phyloP scores from a whole-genome alignment of 306 rosid species.

The Quercus mongolica region DNA sequence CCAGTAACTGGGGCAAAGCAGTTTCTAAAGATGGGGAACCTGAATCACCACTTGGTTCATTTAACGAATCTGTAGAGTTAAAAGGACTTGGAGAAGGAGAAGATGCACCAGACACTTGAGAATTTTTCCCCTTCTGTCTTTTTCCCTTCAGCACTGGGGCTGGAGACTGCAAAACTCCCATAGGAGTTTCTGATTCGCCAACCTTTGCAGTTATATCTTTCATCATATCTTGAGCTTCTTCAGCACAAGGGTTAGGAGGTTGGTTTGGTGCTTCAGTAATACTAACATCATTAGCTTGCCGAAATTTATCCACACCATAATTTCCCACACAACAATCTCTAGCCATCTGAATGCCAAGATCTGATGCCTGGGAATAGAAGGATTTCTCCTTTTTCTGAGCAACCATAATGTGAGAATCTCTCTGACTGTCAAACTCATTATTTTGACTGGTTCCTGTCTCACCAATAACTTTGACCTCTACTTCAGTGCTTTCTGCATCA shows the following conservation, averaged over 20 bases:
- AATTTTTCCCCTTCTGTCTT: slow-evolving; percentile 52
- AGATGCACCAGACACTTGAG: slow-evolving; percentile 45
- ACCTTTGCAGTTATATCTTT: slow-evolving; percentile 36
- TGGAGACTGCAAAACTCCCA: slow-evolving; percentile 38
- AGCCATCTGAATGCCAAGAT: slow-evolving; percentile 60
- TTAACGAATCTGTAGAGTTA: slow-evolving; percentile 44
- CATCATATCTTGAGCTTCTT: slow-evolving; percentile 39
- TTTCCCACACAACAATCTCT: slow-evolving; percentile 34
- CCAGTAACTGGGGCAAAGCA: slow-evolving; percentile 47
- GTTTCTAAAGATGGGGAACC: slow-evolving; percentile 40
- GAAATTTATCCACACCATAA: slow-evolving; percentile 34
- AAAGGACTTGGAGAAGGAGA: slow-evolving; percentile 43
- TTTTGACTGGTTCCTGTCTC: slow-evolving; percentile 37
- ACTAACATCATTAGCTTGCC: slow-evolving; percentile 27
- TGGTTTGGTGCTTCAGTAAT: slow-evolving; percentile 28
- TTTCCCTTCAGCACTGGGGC: slow-evolving; percentile 46
- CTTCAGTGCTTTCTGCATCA: slow-evolving; percentile 39
- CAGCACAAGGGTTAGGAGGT: slow-evolving; percentile 19
- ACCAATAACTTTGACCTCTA: slow-evolving; percentile 50
- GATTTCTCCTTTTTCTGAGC: slow-evolving; percentile 54
- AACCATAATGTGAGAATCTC: slow-evolving; percentile 26
- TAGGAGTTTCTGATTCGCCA: slow-evolving; percentile 36
- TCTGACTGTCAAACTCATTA: slow-evolving; percentile 26
- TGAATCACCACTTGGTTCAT: slow-evolving; percentile 42
- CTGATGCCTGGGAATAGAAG: slow-evolving; percentile 69